Base-by-base conservation (phyloP, 257 asterid species). In the Solanum clarkiae region DNA sequence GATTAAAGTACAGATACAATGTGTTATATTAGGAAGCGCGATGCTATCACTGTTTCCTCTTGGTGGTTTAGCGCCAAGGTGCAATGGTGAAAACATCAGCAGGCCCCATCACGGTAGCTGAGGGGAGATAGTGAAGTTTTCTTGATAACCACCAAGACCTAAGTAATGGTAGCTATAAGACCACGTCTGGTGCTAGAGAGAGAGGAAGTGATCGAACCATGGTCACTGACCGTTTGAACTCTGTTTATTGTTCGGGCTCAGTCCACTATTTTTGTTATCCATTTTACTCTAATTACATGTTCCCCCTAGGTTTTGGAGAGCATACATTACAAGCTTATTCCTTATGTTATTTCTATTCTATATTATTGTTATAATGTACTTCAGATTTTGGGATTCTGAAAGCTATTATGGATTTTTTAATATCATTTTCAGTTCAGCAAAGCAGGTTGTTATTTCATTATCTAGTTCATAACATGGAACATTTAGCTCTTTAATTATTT, bases 1-100 rank as follows among this genome's bases (percentile, higher is more conserved):
- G 90, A 90, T 47, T 92, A 84, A 89, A 57, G 44, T 11, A 2
- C n/a, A 2, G 80, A 20, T 40, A 6, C 5, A 7, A 14, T 66
- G 49, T 45, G 29, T 24, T 18, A 14, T 44, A 4, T 7, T 75
- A 75, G 45, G 15, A 49, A 59, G 66, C 14, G 60, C 51, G 82
- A 51, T 53, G 47, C 47, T 29, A 53, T 53, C 65, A 26, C 49
- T 26, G 22, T 53, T 79, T 79, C 47, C 47, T 26, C 49, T 26
- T 79, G 82, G 82, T 24, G 4, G 65, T 79, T 53, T n/a, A 79
- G 29, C 10, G 82, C 82, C 82, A 16, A 53, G 16, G 82, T 29
- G 49, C 15, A 16, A 79, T 29, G 44, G 82, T 79, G 82, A 79
- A 32, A 79, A 79, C 53, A 74, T 79, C 65, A 79, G 22, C 26